Evolutionary conservation across 2,329 filamentous ascomycete genomes (phyloP), one percentile per base, ranked within the genome.

Genomic region (Chaetomium olivaceum): DNA sequence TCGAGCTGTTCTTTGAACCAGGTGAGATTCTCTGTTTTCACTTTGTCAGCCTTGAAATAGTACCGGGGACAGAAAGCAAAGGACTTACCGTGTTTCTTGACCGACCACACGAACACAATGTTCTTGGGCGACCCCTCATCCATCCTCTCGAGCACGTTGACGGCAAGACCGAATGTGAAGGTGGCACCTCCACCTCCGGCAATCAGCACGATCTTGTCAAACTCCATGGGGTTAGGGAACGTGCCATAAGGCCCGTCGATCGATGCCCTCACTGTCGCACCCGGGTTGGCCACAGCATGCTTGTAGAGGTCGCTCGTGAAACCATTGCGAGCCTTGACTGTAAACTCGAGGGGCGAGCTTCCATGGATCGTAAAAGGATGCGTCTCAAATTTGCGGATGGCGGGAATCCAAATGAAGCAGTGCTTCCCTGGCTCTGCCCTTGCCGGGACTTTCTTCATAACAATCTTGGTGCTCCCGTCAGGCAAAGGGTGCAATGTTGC

Each of bases 281-380:
- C 83, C 0, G 86, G 82, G 61, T 85, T 77, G 11, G 79, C 74
- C 9, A 76, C 56, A 0, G 86, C 86, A 68, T 82, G 81, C 25
- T 78, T 75, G 74, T 87, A 82, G 16, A 89, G 76, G 61, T 83
- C 81, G 12, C 78, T 77, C 0, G 86, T 89, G 72, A 89, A 89
- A 6, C 86, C 86, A 69, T 85, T 81, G 67, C 85, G 80, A 0
- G 85, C 81, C 58, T 82, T 80, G 61, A 89, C 80, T 25, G 89
- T 80, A 58, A 89, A 85, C 75, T 89, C 85, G 33, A 86, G 71
- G 0, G 84, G 82, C 36, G 81, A 74, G 19, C 78, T 80, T 25
- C 80, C 75, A 25, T 83, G 83, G 58, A 89, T 84, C 2, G 87
- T 89, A 69, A 89, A 89, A 0, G 87, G 87, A 67, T 90, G 88